Evolutionary conservation across 805 yeast species (phyloP), one percentile per base, ranked within the genome.

Genomic region (Yarrowia hollandica): DNA sequence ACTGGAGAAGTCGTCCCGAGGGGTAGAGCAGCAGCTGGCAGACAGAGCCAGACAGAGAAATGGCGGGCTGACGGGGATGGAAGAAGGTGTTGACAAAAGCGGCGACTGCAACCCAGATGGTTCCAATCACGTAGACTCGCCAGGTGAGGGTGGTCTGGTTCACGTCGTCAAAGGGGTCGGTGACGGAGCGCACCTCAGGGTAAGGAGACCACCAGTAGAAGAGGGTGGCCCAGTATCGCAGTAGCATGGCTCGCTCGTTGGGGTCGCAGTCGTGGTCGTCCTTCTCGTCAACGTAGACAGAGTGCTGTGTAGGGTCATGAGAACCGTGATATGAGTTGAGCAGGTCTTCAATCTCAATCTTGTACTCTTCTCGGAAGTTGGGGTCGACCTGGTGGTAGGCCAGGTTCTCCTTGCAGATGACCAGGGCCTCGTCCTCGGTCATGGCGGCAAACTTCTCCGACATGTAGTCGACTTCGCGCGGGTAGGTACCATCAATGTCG

Each of bases 101-200:
- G 10, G 64, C 64, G 7, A 67, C 54, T 2, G 59, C 56, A 7
- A 62, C 67, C 66, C 65, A 65, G 38, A 74, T 54, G 26, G 74
- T 63, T 1, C 74, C 76, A 12, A 76, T 61, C 22, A 70, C 60
- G 62, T 75, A 75, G 12, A 75, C 67, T 64, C 79, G 69, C 46
- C 74, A 77, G 57, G 83, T 79, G 72, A 80, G 82, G 62, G 77
- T 77, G 1, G 77, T 77, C 21, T 73, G 60, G 21, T 63, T 52
- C 1, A 78, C 76, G 60, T 80, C 82, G 64, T 80, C 84, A 41
- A 63, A 71, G 2, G 81, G 77, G 37, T 77, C 79, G 6, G 79
- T 75, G 19, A 84, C 79, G 23, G 87, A 80, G 68, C 89, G 77
- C 18, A 84, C 88, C 69, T 84, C 88, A 0, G 86, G 82, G 67